A percentile compares a stretch with the other conserved stretches of the same genome.
Conservation (phyloP, 768 basidiomycete genomes). For the Vararia minispora region DNA sequence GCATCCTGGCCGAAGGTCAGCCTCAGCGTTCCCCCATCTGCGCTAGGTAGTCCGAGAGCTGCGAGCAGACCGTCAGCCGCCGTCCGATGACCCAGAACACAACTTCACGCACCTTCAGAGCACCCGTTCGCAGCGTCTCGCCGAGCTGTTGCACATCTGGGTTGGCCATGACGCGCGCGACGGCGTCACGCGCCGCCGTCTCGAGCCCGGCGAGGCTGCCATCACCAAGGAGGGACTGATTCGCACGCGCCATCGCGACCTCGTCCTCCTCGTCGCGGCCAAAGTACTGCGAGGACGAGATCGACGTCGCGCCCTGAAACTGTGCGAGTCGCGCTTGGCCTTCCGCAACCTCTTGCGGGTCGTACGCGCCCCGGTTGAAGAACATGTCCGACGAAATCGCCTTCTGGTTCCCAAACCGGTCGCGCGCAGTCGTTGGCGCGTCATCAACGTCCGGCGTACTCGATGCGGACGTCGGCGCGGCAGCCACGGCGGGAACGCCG, state of each 20-base stretch:
- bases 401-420: conserved; percentile 88
- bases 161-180: conserved; percentile 65
- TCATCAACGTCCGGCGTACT: conserved; percentile 32
- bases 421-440: conserved; percentile 69
- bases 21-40: conserved; percentile 48
- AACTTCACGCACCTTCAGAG: conserved; percentile 60
- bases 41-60: conserved; percentile 43
- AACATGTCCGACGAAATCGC: conserved; percentile 98
- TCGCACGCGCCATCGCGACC: conserved; percentile 29
- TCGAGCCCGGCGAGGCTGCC: conserved; percentile 43
- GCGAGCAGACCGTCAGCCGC: conserved; percentile 3
- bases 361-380: conserved; percentile 85
- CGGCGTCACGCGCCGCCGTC: conserved; percentile 62
- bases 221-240: conserved; percentile 43
- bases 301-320: conserved; percentile 88
- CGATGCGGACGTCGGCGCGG: conserved; percentile 32
- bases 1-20: too few species aligned
- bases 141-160: conserved; percentile 82
- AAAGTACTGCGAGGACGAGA: conserved; percentile 95
- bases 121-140: conserved; percentile 68
- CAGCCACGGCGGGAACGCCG: conserved; percentile 54
- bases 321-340: conserved; percentile 71
- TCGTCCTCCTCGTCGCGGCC: conserved; percentile 83
- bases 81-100: not conserved
- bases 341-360: conserved; percentile 57